Conservation (phyloP, 768 basidiomycete genomes). For the Russula lepida region DNA sequence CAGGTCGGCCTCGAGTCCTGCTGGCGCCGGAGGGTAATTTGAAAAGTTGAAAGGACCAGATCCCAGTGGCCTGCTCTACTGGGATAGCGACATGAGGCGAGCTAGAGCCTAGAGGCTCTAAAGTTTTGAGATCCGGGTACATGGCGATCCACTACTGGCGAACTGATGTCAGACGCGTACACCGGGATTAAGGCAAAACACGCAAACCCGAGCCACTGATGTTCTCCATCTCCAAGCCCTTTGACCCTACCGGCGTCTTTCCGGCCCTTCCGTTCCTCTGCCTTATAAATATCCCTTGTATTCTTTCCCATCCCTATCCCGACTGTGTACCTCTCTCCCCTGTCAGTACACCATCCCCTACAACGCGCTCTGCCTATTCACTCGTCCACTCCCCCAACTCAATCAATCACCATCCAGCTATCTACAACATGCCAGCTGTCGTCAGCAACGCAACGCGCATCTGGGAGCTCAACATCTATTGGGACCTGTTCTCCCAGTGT, state of each 20-base stretch:
- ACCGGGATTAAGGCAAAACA: neutral
- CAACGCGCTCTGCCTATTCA: neutral
- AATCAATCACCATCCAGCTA: neutral
- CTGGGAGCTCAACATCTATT: conserved; percentile 62
- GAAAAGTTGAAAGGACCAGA: conserved; percentile 1
- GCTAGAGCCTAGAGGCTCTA: neutral
- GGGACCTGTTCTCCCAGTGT: conserved; percentile 59
- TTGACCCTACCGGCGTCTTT: conserved; percentile 13
- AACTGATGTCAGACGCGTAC: conserved; percentile 16
- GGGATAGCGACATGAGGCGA: conserved; percentile 15
- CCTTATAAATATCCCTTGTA: conserved; percentile 18
- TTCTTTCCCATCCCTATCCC: conserved; percentile 4
- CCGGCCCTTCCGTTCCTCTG: conserved; percentile 11
- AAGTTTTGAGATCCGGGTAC: neutral
- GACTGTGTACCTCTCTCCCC: conserved; percentile 4
- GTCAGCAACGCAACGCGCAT: conserved; percentile 60
- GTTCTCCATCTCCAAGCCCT: conserved; percentile 1
- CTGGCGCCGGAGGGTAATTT: conserved; percentile 14
- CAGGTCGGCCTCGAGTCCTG: conserved; percentile 17
- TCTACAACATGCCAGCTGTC: conserved; percentile 33
- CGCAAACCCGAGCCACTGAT: neutral
- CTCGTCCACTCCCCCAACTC: neutral
- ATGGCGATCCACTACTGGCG: conserved; percentile 2
- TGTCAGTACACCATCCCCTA: conserved; percentile 6
- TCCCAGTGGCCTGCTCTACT: conserved; percentile 4